Conservation (phyloP, 2,329 filamentous ascomycete species). For the Bipolaris bicolor region DNA sequence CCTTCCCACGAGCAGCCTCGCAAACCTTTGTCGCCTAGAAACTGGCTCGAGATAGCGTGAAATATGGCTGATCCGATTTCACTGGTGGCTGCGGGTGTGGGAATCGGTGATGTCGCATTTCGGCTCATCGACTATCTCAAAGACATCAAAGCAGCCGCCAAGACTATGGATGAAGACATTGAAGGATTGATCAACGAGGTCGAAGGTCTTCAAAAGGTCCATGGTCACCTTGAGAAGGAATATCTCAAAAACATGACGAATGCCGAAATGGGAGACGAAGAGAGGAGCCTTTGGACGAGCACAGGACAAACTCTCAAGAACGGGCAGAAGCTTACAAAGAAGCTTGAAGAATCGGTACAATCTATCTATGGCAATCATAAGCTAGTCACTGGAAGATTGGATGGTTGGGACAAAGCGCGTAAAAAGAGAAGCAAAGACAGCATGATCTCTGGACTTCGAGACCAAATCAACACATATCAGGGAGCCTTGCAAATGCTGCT, state of each 20-base stretch:
- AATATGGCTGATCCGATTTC: conserved; percentile 6
- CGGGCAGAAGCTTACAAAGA: conserved; percentile 3
- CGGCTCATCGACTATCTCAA: conserved; percentile 7
- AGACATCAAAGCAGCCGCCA: conserved; percentile 1
- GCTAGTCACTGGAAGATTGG: neutral
- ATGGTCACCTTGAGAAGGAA: conserved; percentile 6
- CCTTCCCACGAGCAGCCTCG: neutral
- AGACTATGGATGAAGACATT: conserved; percentile 6
- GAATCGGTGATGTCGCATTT: conserved; percentile 6
- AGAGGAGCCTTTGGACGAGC: conserved; percentile 1
- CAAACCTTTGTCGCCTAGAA: neutral
- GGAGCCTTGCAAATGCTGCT: conserved; percentile 4
- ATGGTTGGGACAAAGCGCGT: neutral
- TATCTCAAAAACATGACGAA: conserved; percentile 4
- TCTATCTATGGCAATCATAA: conserved; percentile 5
- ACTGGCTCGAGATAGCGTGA: neutral
- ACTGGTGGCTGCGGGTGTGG: conserved; percentile 4
- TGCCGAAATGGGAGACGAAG: neutral
- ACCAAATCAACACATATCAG: conserved; percentile 6
- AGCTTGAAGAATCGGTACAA: conserved; percentile 4
- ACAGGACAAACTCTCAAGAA: conserved; percentile 4
- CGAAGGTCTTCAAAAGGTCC: conserved; percentile 2
- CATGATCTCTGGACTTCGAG: conserved; percentile 7
- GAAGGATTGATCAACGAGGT: conserved; percentile 6
- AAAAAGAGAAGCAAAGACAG: conserved; percentile 1